Conservation (phyloP, 805 yeast species). For the Candida coleopterorum region DNA sequence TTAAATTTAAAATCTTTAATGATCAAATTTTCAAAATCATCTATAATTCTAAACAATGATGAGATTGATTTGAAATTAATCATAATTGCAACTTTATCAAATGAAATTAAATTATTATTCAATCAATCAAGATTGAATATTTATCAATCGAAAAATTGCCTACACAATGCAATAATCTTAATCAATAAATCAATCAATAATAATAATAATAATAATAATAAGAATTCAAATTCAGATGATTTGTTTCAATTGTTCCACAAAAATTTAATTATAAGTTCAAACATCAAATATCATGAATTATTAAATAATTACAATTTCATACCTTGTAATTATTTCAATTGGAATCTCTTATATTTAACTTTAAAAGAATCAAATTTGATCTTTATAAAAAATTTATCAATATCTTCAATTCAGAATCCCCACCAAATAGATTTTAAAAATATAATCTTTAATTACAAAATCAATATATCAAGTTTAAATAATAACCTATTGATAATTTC, state of each 20-base stretch:
- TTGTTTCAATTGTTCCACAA: slow-evolving; percentile 43
- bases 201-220: neutral
- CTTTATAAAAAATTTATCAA: slow-evolving; percentile 7
- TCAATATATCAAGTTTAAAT: slow-evolving; percentile 26
- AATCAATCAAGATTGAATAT: slow-evolving; percentile 15
- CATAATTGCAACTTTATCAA: slow-evolving; percentile 27
- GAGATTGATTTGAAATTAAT: slow-evolving; percentile 22
- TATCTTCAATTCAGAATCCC: too few relatives aligned
- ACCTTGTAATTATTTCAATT: slow-evolving; percentile 36
- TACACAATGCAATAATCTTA: slow-evolving; percentile 52
- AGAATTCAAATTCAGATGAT: neutral
- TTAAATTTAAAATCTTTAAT: slow-evolving; percentile 14
- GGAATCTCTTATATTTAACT: slow-evolving; percentile 43
- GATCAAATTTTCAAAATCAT: slow-evolving; percentile 22
- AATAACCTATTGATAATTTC: slow-evolving; percentile 50
- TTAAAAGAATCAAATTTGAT: slow-evolving; percentile 40
- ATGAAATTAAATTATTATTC: slow-evolving; percentile 25
- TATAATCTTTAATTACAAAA: slow-evolving; percentile 9
- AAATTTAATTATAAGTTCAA: slow-evolving; percentile 46
- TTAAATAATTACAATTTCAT: slow-evolving; percentile 43
- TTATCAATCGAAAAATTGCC: slow-evolving; percentile 33
- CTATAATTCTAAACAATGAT: slow-evolving; percentile 12
- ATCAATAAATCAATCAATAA: slow-evolving; percentile 38
- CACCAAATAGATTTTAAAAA: too few relatives aligned
- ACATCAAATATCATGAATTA: slow-evolving; percentile 46